Percentiles rank a stretch among this genome's conserved stretches.
Evolutionary conservation across 2,329 filamentous ascomycete genomes (phyloP).

Genomic region (Fusarium anguioides): DNA sequence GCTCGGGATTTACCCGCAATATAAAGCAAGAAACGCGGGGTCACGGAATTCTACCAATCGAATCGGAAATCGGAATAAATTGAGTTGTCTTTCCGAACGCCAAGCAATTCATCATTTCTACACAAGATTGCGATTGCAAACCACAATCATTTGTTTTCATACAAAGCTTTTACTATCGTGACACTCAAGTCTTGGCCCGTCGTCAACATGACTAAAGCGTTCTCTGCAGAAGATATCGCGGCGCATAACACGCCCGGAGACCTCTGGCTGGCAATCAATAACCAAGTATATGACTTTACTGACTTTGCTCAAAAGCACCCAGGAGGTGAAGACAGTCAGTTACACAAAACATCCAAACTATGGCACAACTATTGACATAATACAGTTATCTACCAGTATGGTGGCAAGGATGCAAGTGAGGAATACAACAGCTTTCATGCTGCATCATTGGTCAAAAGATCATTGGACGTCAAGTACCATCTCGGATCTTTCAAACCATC

Average conservation of each 20-base stretch:
- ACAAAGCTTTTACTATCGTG: neutral
- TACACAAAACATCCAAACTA: rapidly evolving
- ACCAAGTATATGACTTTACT: constrained; percentile 69
- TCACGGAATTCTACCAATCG: no score
- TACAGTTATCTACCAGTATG: constrained; percentile 42
- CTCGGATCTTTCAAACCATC: neutral
- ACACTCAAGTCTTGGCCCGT: neutral
- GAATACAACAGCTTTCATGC: constrained; percentile 42
- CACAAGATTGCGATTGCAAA: no score
- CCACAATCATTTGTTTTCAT: no score
- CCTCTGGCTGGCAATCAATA: constrained; percentile 76
- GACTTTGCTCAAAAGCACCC: constrained; percentile 41
- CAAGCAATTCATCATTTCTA: no score
- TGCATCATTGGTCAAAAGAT: constrained; percentile 34
- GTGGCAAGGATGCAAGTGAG: constrained; percentile 41
- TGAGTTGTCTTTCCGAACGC: no score
- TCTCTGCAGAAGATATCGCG: constrained; percentile 58
- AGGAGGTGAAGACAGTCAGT: constrained; percentile 34
- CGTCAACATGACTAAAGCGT: neutral
- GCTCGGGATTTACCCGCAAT: no score
- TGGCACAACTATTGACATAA: rapidly evolving
- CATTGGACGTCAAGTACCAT: constrained; percentile 14
- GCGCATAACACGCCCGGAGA: constrained; percentile 59
- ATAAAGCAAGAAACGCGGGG: no score
- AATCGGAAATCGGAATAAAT: no score